phyloP scores from a whole-genome alignment of 2,329 filamentous ascomycete genomes.

The Sclerotinia nivalis region DNA sequence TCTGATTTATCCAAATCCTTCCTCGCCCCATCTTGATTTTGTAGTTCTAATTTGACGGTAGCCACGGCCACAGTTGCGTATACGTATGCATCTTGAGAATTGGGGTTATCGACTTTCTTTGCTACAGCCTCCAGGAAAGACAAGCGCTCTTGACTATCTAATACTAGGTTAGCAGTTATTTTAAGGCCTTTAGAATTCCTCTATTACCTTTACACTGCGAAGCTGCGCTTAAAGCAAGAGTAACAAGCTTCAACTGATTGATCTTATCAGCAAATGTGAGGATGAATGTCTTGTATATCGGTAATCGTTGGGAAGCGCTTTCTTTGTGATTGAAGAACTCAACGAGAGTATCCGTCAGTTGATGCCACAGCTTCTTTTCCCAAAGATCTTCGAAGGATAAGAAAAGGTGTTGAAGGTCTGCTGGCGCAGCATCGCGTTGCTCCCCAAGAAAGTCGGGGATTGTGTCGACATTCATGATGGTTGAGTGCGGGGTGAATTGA shows the following conservation, averaged over 20 bases:
- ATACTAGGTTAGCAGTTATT: conserved; percentile 26
- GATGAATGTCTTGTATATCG: conserved; percentile 93
- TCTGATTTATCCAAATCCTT: conserved; percentile 87
- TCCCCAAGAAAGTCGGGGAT: conserved; percentile 91
- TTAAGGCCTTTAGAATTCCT: not conserved
- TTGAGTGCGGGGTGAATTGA: conserved; percentile 18
- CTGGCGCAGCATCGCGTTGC: conserved; percentile 83
- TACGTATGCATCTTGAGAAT: conserved; percentile 92
- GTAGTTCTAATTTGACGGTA: conserved; percentile 78
- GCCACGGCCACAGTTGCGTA: conserved; percentile 91
- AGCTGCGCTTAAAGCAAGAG: conserved; percentile 82
- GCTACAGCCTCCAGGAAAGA: conserved; percentile 80
- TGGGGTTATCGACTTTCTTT: conserved; percentile 85
- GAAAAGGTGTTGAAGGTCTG: conserved; percentile 84
- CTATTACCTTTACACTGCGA: conserved; percentile 73
- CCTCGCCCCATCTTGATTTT: conserved; percentile 78
- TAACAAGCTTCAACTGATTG: conserved; percentile 96
- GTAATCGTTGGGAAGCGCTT: conserved; percentile 81
- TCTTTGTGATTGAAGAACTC: conserved; percentile 82
- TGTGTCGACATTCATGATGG: conserved; percentile 76
- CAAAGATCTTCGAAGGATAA: conserved; percentile 93
- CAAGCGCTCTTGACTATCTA: conserved; percentile 85
- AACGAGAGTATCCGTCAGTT: conserved; percentile 86
- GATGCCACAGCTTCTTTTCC: conserved; percentile 99
- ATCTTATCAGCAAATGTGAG: conserved; percentile 97